Evolutionary conservation across 495 filamentous ascomycete genomes (phyloP).

Genomic region (Letharia lupina): DNA sequence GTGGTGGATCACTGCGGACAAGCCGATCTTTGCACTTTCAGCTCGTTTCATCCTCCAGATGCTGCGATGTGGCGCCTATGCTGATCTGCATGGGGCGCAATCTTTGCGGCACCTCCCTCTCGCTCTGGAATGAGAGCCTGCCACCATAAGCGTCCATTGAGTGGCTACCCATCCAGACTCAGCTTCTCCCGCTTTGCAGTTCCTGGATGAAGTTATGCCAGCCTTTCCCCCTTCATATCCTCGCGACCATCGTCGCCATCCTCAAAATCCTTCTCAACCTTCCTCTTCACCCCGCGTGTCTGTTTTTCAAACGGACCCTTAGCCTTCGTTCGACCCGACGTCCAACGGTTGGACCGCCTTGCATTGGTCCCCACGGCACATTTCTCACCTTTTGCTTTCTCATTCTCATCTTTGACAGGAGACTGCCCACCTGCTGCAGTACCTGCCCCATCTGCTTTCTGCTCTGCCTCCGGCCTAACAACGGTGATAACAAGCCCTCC

Average conservation of each 20-base stretch:
- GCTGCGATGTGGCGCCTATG: too few relatives aligned
- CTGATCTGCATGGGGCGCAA: too few relatives aligned
- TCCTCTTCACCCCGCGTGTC: slow-evolving; percentile 1
- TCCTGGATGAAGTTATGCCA: neutral
- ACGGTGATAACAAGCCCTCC: slow-evolving; percentile 29
- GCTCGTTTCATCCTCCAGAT: too few relatives aligned
- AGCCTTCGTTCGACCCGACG: neutral
- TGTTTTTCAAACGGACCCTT: neutral
- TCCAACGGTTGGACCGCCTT: too few relatives aligned
- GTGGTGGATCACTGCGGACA: too few relatives aligned
- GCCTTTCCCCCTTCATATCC: neutral
- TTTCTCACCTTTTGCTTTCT: neutral
- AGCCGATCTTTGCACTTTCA: too few relatives aligned
- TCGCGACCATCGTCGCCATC: neutral
- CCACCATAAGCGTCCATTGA: too few relatives aligned
- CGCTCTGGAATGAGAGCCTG: too few relatives aligned
- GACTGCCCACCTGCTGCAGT: neutral
- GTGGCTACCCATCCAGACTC: slow-evolving; percentile 14
- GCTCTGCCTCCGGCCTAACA: slow-evolving; percentile 23
- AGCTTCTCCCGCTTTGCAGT: slow-evolving; percentile 7
- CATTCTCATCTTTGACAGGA: neutral
- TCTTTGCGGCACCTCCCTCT: too few relatives aligned
- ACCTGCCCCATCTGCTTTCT: slow-evolving; percentile 24
- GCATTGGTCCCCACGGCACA: too few relatives aligned
- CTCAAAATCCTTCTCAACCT: neutral